These are phyloP conservation scores for Aspergillus conjunctus DNA, from an alignment of 495 filamentous ascomycete genomes.

Conservation along the genomic window DNA sequence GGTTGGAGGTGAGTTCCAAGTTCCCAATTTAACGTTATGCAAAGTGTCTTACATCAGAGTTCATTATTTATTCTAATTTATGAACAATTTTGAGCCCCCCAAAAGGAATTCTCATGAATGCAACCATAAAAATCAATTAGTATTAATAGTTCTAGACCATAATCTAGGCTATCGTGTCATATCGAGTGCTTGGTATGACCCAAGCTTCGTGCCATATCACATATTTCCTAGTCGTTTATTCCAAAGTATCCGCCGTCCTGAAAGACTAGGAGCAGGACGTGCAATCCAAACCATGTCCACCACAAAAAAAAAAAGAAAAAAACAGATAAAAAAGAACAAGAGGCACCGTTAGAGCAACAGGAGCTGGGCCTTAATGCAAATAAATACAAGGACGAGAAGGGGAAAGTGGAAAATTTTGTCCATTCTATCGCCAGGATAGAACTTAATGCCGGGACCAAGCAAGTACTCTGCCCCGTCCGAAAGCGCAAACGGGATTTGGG, in stretches of 20 bases:
- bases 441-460: slow-evolving; percentile 24
- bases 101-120: not conserved
- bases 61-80: too few species aligned
- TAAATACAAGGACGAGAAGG: slow-evolving; percentile 23
- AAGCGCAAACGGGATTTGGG: slow-evolving; percentile 2
- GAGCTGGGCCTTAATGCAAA: slow-evolving; percentile 20
- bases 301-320: slow-evolving; percentile 13
- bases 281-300: not conserved
- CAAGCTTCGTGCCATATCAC: slow-evolving; percentile 26
- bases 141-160: slow-evolving; percentile 29
- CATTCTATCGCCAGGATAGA: slow-evolving; percentile 48
- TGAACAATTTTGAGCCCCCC: not conserved
- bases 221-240: slow-evolving; percentile 14
- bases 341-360: slow-evolving; percentile 3
- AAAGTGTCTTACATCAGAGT: too few species aligned
- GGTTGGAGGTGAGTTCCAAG: too few species aligned
- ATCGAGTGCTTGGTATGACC: not conserved
- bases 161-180: slow-evolving; percentile 26
- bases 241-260: not conserved
- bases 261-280: slow-evolving; percentile 1
- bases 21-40: too few species aligned
- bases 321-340: slow-evolving; percentile 10
- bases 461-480: slow-evolving; percentile 3
- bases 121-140: slow-evolving; percentile 18
- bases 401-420: slow-evolving; percentile 18